phyloP scores from a whole-genome alignment of 2,329 filamentous ascomycete species.

The Pestalotiopsis sp. region DNA sequence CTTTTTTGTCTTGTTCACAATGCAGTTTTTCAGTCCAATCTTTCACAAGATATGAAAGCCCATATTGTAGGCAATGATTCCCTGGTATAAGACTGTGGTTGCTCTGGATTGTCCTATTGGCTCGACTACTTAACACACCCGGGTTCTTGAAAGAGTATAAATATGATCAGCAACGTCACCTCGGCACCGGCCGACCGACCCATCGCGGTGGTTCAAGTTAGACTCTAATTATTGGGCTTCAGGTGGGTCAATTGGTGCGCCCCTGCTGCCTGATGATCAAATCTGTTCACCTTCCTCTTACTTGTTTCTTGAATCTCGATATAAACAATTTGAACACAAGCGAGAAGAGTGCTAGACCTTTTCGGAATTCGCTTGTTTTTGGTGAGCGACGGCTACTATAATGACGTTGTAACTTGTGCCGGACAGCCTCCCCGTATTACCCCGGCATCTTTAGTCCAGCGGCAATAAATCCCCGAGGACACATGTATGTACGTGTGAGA shows the following conservation, averaged over 20 bases:
- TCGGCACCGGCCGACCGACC: background rate
- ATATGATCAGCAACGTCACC: background rate
- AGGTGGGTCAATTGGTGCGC: background rate
- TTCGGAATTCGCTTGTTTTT: no score
- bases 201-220: background rate
- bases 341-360: no score
- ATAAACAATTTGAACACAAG: no score
- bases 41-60: background rate
- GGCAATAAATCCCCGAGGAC: no score
- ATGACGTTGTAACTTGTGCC: no score
- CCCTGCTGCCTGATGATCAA: background rate
- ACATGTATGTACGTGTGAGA: no score
- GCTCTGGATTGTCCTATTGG: background rate
- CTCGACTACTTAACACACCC: background rate
- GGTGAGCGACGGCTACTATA: no score
- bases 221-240: background rate
- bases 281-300: no score
- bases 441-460: no score
- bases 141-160: background rate
- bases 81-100: background rate
- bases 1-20: background rate
- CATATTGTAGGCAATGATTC: background rate
- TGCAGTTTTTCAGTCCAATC: background rate
- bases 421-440: no score
- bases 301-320: no score